These are phyloP conservation scores for Phytophthora megakarya DNA, from an alignment of 352 stramenopile species.

Conservation along the genomic window DNA sequence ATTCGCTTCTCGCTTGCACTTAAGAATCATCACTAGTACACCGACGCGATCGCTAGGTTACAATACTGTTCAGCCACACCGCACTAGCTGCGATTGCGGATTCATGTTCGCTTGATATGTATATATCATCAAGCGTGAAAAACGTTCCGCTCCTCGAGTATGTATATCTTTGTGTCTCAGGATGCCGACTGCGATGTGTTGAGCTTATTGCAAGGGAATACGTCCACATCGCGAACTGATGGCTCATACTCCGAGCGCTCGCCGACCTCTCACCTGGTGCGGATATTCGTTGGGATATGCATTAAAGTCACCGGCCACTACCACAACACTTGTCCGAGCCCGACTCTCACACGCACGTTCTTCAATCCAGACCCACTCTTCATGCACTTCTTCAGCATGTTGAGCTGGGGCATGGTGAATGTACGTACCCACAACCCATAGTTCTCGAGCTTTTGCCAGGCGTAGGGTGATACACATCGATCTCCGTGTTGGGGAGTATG, in stretches of 20 bases:
- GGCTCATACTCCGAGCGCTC: neutral
- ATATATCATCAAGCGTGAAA: neutral
- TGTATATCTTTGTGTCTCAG: neutral
- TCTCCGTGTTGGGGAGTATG: neutral
- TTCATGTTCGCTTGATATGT: neutral
- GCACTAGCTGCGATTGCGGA: neutral
- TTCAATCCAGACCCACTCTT: conserved; percentile 4
- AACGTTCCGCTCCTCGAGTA: neutral
- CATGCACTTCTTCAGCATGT: neutral
- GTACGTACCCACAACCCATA: conserved; percentile 5
- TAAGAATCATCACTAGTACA: neutral
- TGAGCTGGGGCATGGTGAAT: neutral
- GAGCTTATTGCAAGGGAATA: neutral
- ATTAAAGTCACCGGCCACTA: conserved; percentile 12
- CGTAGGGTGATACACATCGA: neutral
- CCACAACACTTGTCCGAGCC: neutral
- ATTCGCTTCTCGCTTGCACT: neutral
- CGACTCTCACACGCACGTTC: neutral
- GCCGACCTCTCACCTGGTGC: neutral
- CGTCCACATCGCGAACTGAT: neutral
- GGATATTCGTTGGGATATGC: neutral
- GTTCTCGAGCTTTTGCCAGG: neutral
- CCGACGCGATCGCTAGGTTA: conserved; percentile 7
- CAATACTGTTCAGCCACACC: neutral
- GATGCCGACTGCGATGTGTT: neutral